Evolutionary conservation across 2,329 filamentous ascomycete species (phyloP), one percentile per base, ranked within the genome.

Genomic region (Alternaria panax): DNA sequence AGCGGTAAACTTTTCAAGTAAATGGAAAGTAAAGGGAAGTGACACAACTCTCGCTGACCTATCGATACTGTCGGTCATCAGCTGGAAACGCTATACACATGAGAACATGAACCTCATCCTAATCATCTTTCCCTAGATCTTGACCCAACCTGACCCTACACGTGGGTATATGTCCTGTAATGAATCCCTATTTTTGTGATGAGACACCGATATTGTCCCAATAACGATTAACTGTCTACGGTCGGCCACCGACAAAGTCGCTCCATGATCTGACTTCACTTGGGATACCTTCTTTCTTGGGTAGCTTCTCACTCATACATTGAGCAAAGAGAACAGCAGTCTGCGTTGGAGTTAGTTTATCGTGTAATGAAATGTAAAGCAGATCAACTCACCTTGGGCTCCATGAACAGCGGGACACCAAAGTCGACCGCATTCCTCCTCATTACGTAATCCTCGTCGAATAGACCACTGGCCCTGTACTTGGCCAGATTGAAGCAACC

Each of bases 361-460:
- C 11, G 30, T 2, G 8, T 32, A 27, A 32, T 12, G 7, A 9
- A 51, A 4, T 22, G 16, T n/a, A 30, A 16, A 12, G 34, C 6
- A 28, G 30, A 16, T 50, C 56, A 67, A 79, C 87, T 83, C 84
- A 96, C 93, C 90, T 95, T 94, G 54, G 93, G 92, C 84, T 98
- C 94, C 93, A 97, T 97, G 80, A 99, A 98, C 57, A 99, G 85
- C 48, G 95, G 95, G 30, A 98, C 93, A 70, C 94, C 94, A 79
- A 99, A 99, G 82, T 99, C 95, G 57, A 99, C 95, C 27, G 95
- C 95, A 76, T 99, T 99, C 78, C 95, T 88, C 74, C 95, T 88
- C 94, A 98, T 98, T 57, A 99, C 93, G 74, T 99, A 99, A 83
- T 99, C 93, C 75, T 96, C 92, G 76, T 99, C 95, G 62, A 91